Percentiles rank a stretch among this genome's conserved stretches.
phyloP scores from a whole-genome alignment of 2,329 filamentous ascomycete genomes.

The Truncatella angustata region DNA sequence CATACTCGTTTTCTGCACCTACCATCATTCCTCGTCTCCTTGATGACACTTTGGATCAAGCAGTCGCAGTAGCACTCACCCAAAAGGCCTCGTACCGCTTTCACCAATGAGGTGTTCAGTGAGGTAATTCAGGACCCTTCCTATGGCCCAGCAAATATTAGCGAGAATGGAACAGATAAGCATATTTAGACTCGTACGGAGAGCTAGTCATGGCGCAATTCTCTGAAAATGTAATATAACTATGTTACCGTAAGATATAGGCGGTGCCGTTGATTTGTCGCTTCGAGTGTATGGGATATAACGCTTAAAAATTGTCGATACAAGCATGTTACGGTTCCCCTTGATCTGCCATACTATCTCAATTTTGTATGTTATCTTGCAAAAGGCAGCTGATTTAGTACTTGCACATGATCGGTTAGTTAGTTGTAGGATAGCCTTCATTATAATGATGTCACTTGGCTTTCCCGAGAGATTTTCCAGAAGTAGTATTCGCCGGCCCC shows the following conservation, averaged over 20 bases:
- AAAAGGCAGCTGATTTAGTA: background rate
- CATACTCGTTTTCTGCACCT: background rate
- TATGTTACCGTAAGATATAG: background rate
- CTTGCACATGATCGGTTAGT: background rate
- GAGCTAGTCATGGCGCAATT: background rate
- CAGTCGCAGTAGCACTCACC: background rate
- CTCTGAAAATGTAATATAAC: background rate
- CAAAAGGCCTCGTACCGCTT: background rate
- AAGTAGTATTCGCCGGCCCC: too few relatives aligned
- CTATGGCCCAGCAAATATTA: background rate
- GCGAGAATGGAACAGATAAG: background rate
- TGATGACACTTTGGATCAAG: background rate
- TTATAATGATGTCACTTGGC: too few relatives aligned
- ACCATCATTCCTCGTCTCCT: background rate
- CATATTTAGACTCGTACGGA: background rate
- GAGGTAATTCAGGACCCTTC: background rate
- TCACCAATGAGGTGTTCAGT: background rate
- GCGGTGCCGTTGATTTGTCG: background rate
- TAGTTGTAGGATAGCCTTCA: too few relatives aligned
- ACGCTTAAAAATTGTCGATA: background rate
- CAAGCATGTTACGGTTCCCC: background rate
- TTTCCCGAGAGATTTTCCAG: too few relatives aligned
- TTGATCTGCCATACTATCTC: background rate
- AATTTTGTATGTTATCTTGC: background rate
- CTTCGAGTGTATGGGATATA: background rate